These are phyloP conservation scores for Microcera coccophila DNA, from an alignment of 2,329 filamentous ascomycete genomes.

Conservation along the genomic window DNA sequence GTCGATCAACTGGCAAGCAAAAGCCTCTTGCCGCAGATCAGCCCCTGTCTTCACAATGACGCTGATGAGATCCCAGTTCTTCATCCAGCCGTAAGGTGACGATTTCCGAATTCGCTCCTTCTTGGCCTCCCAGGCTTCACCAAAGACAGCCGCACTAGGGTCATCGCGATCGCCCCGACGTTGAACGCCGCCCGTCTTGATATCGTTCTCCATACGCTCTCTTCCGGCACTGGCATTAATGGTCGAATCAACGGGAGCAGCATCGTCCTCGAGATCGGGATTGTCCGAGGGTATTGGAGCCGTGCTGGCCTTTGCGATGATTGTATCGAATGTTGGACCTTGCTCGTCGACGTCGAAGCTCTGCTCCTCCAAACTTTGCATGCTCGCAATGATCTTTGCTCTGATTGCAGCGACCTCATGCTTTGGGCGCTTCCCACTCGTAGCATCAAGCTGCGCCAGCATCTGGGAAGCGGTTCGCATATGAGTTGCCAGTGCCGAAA, in stretches of 20 bases:
- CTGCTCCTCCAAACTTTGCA: constrained; percentile 83
- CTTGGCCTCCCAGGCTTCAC: constrained; percentile 81
- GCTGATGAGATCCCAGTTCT: constrained; percentile 83
- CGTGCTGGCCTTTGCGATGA: constrained; percentile 69
- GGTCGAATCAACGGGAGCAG: constrained; percentile 44
- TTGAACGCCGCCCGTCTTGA: constrained; percentile 79
- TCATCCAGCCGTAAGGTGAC: constrained; percentile 83
- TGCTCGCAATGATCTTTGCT: constrained; percentile 83
- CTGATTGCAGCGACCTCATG: constrained; percentile 80
- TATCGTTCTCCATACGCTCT: constrained; percentile 83
- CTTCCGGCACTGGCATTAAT: constrained; percentile 70
- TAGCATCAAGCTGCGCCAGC: constrained; percentile 78
- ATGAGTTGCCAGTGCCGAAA: constrained; percentile 77
- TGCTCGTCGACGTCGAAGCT: constrained; percentile 74
- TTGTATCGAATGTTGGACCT: constrained; percentile 73
- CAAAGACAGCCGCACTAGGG: constrained; percentile 80
- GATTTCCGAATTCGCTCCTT: constrained; percentile 79
- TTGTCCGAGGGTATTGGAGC: constrained; percentile 37
- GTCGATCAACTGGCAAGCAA: constrained; percentile 78
- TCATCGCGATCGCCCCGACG: constrained; percentile 79
- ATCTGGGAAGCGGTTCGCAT: constrained; percentile 87
- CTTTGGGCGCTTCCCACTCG: constrained; percentile 73
- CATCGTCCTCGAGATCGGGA: constrained; percentile 54
- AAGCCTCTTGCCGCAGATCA: constrained; percentile 78
- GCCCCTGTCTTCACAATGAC: constrained; percentile 86